These are phyloP conservation scores for Colletotrichum scovillei DNA, from an alignment of 2,329 filamentous ascomycete species.

Conservation along the genomic window DNA sequence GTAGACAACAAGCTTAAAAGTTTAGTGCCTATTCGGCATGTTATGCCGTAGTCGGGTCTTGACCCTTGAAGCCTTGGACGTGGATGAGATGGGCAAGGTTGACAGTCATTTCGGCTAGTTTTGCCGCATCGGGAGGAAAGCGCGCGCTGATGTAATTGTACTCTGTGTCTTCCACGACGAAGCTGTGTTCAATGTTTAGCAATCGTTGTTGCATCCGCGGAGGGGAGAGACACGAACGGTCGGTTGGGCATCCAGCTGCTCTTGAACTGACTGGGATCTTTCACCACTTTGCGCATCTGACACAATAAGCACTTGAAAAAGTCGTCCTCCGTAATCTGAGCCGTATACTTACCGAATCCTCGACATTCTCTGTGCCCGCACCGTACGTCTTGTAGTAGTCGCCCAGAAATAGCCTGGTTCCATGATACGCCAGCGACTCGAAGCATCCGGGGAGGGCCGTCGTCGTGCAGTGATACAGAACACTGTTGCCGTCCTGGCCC, in stretches of 20 bases:
- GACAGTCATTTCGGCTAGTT: constrained; percentile 55
- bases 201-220: neutral
- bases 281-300: constrained; percentile 56
- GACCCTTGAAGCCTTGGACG: constrained; percentile 13
- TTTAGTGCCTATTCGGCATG: neutral
- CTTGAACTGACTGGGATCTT: constrained; percentile 57
- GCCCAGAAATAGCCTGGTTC: constrained; percentile 59
- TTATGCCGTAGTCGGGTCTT: neutral
- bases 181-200: constrained; percentile 44
- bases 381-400: constrained; percentile 70
- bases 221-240: constrained; percentile 8
- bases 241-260: constrained; percentile 46
- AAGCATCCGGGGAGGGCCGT: constrained; percentile 61
- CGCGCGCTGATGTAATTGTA: constrained; percentile 62
- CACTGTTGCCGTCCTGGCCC: constrained; percentile 53
- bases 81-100: constrained; percentile 45
- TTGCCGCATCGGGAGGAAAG: constrained; percentile 56
- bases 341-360: constrained; percentile 53
- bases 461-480: constrained; percentile 58
- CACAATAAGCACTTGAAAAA: neutral
- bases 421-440: constrained; percentile 61
- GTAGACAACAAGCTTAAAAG: neutral
- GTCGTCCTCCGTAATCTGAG: neutral
- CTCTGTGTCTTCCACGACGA: constrained; percentile 59
- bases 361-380: constrained; percentile 59